phyloP scores from a whole-genome alignment of 305 asterid species.

The Vinca major region DNA sequence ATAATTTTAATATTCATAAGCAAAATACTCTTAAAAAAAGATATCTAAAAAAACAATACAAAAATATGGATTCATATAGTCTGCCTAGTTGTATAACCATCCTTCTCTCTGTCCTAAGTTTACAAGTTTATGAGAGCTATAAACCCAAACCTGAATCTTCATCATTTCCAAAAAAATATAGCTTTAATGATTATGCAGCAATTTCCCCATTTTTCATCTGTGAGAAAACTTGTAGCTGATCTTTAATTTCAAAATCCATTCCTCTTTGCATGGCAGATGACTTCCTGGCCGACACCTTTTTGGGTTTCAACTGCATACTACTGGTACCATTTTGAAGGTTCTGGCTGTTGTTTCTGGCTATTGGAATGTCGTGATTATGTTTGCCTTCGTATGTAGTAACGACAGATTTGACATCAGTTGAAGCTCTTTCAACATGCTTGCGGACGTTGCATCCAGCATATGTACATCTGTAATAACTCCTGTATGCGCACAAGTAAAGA shows the following conservation, averaged over 20 bases:
- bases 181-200: conserved; percentile 25
- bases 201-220: conserved; percentile 51
- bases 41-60: neutral
- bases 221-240: conserved; percentile 34
- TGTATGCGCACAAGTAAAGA: conserved; percentile 15
- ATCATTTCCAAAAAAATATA: neutral
- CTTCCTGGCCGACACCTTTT: conserved; percentile 26
- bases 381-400: conserved; percentile 88
- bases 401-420: conserved; percentile 71
- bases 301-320: conserved; percentile 26
- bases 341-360: conserved; percentile 39
- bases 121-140: conserved; percentile 3
- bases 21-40: conserved; percentile 6
- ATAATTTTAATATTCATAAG: neutral
- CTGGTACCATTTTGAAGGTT: conserved; percentile 11
- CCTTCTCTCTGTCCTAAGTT: neutral
- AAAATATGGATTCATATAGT: neutral
- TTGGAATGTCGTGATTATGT: conserved; percentile 72
- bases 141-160: neutral
- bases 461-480: conserved; percentile 64
- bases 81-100: neutral
- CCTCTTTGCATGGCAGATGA: conserved; percentile 23
- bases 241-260: conserved; percentile 31
- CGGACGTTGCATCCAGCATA: conserved; percentile 84
- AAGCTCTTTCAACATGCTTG: conserved; percentile 87